Conservation (phyloP, 768 basidiomycete species). For the Tricholoma furcatifolium region DNA sequence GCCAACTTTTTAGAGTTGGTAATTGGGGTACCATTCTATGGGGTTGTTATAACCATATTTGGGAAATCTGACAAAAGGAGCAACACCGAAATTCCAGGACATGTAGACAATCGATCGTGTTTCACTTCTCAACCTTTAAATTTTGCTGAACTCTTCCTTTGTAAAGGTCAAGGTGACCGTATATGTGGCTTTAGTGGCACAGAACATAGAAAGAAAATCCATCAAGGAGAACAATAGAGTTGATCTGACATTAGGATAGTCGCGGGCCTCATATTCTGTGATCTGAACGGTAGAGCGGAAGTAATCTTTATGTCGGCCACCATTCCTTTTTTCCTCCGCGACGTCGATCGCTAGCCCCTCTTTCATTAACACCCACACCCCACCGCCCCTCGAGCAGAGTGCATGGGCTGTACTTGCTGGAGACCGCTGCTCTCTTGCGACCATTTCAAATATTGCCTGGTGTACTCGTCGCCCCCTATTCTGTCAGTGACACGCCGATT, state of each 20-base stretch:
- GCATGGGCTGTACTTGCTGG: constrained; percentile 21
- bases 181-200: not conserved
- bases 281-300: constrained; percentile 28
- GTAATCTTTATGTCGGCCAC: constrained; percentile 33
- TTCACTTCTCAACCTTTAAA: constrained; percentile 27
- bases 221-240: not conserved
- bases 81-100: constrained; percentile 23
- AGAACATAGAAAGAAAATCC: not conserved
- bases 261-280: constrained; percentile 14
- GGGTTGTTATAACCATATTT: constrained; percentile 38
- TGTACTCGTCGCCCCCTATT: constrained; percentile 19
- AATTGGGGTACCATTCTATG: constrained; percentile 34
- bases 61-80: constrained; percentile 27
- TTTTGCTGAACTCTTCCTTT: too few relatives aligned
- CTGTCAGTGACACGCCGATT: constrained; percentile 16
- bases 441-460: constrained; percentile 13
- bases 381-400: constrained; percentile 24
- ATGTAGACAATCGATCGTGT: constrained; percentile 43
- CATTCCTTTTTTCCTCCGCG: constrained; percentile 35
- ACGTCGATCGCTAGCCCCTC: constrained; percentile 32
- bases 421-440: constrained; percentile 18
- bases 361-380: constrained; percentile 20
- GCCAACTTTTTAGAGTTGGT: constrained; percentile 35
- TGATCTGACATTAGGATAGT: constrained; percentile 7
- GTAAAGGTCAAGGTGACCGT: not conserved